Percentiles rank a stretch among this genome's conserved stretches.
These are phyloP conservation scores for Clitopilus passeckerianus DNA, from an alignment of 768 basidiomycete species.

Conservation along the genomic window DNA sequence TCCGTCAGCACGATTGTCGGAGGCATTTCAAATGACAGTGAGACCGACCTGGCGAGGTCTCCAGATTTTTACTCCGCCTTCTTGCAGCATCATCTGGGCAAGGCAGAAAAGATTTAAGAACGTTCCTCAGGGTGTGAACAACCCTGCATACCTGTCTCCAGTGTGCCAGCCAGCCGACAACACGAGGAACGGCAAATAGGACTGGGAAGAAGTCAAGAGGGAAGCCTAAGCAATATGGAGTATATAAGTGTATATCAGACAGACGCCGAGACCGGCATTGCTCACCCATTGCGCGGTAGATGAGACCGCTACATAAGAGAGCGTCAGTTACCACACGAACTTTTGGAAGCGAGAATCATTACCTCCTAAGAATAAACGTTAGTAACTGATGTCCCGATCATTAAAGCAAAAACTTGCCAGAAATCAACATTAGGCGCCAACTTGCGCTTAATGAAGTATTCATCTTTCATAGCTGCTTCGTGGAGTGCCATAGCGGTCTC, in stretches of 20 bases:
- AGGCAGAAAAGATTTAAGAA: constrained; percentile 5
- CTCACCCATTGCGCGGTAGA: constrained; percentile 88
- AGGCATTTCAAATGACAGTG: constrained; percentile 4
- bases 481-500: constrained; percentile 89
- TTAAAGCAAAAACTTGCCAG: constrained; percentile 45
- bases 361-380: constrained; percentile 44
- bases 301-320: constrained; percentile 56
- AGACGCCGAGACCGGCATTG: constrained; percentile 1
- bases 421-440: constrained; percentile 92
- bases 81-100: constrained; percentile 82
- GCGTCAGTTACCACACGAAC: background rate
- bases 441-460: constrained; percentile 79
- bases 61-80: constrained; percentile 92
- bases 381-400: background rate
- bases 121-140: background rate
- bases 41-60: constrained; percentile 68
- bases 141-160: constrained; percentile 67
- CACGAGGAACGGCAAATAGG: constrained; percentile 86
- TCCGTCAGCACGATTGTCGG: background rate
- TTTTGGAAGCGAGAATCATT: constrained; percentile 17
- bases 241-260: too few relatives aligned
- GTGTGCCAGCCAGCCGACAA: constrained; percentile 91
- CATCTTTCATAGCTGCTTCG: constrained; percentile 85
- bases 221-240: too few relatives aligned
- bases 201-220: constrained; percentile 95